phyloP scores from a whole-genome alignment of 2,329 filamentous ascomycete genomes.

The Verticillium tricorpus region DNA sequence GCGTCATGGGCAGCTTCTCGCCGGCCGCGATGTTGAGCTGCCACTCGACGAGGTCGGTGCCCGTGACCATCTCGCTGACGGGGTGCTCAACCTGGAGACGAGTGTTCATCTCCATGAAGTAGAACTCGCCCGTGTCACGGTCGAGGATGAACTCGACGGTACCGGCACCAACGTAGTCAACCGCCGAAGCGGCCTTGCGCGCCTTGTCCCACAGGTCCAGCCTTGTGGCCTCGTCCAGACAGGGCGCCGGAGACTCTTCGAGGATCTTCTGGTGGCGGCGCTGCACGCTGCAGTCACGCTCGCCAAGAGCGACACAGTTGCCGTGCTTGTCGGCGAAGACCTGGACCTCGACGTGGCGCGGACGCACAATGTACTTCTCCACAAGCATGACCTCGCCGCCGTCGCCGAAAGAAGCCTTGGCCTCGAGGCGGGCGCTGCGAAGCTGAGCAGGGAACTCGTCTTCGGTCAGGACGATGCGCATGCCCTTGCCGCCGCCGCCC shows the following conservation, averaged over 20 bases:
- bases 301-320: slow-evolving; percentile 76
- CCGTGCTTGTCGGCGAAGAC: slow-evolving; percentile 81
- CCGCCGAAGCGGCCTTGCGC: slow-evolving; percentile 63
- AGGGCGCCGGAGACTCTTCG: slow-evolving; percentile 80
- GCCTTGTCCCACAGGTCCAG: slow-evolving; percentile 64
- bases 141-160: slow-evolving; percentile 91
- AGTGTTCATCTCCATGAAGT: slow-evolving; percentile 80
- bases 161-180: slow-evolving; percentile 83
- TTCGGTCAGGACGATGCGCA: slow-evolving; percentile 67
- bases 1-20: slow-evolving; percentile 51
- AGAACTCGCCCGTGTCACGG: slow-evolving; percentile 75
- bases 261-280: slow-evolving; percentile 86
- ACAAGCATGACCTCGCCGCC: slow-evolving; percentile 76
- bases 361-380: slow-evolving; percentile 75
- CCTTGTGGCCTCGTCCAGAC: slow-evolving; percentile 52
- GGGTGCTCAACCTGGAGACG: slow-evolving; percentile 95
- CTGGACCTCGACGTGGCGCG: slow-evolving; percentile 85
- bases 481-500: slow-evolving; percentile 80
- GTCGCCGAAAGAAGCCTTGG: slow-evolving; percentile 75
- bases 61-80: slow-evolving; percentile 70
- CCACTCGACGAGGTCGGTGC: slow-evolving; percentile 83
- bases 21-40: slow-evolving; percentile 73
- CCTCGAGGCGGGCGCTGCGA: slow-evolving; percentile 69
- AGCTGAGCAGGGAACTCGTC: slow-evolving; percentile 68
- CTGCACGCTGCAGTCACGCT: slow-evolving; percentile 85